Conservation (phyloP, 2,329 filamentous ascomycete species). For the Monosporascus sp. region DNA sequence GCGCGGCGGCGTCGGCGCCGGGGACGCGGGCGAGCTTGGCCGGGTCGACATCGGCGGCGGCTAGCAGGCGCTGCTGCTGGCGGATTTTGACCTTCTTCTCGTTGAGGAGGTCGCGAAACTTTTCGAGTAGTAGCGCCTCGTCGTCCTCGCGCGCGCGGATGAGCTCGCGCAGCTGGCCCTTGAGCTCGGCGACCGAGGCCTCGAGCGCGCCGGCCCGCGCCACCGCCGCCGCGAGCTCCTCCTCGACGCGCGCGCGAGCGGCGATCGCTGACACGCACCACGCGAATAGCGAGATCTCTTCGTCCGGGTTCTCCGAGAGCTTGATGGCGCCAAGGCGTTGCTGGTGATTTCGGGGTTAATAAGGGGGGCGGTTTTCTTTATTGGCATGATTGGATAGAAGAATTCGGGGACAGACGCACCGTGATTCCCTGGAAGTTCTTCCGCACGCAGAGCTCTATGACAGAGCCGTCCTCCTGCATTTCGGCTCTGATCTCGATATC, state of each 20-base stretch:
- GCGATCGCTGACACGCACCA: conserved; percentile 61
- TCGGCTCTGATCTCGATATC: conserved; percentile 57
- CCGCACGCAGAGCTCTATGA: conserved; percentile 57
- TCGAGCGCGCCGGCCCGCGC: conserved; percentile 45
- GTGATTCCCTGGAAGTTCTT: conserved; percentile 65
- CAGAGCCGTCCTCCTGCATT: conserved; percentile 42
- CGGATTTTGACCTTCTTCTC: conserved; percentile 77
- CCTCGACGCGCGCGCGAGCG: conserved; percentile 38
- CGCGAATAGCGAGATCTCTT: conserved; percentile 60
- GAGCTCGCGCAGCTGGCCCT: conserved; percentile 60
- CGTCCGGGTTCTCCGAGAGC: conserved; percentile 48
- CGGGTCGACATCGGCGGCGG: conserved; percentile 36
- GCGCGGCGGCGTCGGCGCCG: conserved; percentile 14
- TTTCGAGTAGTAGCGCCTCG: conserved; percentile 60
- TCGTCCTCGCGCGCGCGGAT: conserved; percentile 60
- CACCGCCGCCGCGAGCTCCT: conserved; percentile 36
- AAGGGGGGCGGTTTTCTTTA: neutral
- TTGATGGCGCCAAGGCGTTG: conserved; percentile 64
- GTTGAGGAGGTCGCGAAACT: conserved; percentile 66
- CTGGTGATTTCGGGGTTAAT: conserved; percentile 30
- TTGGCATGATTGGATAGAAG: conserved; percentile 4
- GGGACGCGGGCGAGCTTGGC: conserved; percentile 27
- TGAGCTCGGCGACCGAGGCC: conserved; percentile 51
- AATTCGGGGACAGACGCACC: conserved; percentile 36
- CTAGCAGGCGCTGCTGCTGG: conserved; percentile 61